Base-by-base conservation (phyloP, 495 filamentous ascomycete genomes). In the Aspergillus bertholletiae region DNA sequence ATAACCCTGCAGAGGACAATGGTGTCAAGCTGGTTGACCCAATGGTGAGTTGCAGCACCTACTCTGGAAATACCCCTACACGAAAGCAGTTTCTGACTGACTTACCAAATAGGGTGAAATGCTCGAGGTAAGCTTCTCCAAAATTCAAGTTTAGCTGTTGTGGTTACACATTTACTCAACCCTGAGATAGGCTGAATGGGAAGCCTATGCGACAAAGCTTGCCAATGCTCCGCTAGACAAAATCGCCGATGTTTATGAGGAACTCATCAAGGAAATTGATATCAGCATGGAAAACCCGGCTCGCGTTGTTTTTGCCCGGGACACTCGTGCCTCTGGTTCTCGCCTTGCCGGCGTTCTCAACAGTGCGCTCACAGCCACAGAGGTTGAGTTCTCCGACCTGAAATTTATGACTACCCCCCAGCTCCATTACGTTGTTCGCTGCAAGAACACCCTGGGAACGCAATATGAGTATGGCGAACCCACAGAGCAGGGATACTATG, bases 1-100 rank as follows among this genome's bases (percentile, higher is more conserved):
- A 99, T 81, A 99, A 99, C 74, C 90, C 90, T 34, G 90, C 95
- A 3, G 86, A 87, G 63, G 94, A 99, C 73, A 99, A 99, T 75
- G 94, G 94, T 49, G 90, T 99, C 60, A 99, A 99, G 81, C 80
- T 99, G 58, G 89, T 99, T 58, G 94, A 99, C 72, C 94, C 94
- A 12, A 88, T 96, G 87, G 86, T 86, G 60, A 62, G 81, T 66
- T 58, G 41, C 18, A 3, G 40, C 47, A 45, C 41, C n/a, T n/a
- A 24, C 26, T 11, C 13, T 24, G 4, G 21, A n/a, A 4, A 17
- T 21, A n/a, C n/a, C 27, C 28, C 13, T 11, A 13, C 8, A 4
- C 24, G 24, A 18, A n/a, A 26, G 18, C 15, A 21, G 39, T 46
- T n/a, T 1, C 50, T 52, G 26, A 59, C 49, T 46, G 23, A 22